A percentile compares a stretch with the other conserved stretches of the same genome.
Conservation (phyloP, 2,329 filamentous ascomycete species). For the Zymoseptoria passerinii region DNA sequence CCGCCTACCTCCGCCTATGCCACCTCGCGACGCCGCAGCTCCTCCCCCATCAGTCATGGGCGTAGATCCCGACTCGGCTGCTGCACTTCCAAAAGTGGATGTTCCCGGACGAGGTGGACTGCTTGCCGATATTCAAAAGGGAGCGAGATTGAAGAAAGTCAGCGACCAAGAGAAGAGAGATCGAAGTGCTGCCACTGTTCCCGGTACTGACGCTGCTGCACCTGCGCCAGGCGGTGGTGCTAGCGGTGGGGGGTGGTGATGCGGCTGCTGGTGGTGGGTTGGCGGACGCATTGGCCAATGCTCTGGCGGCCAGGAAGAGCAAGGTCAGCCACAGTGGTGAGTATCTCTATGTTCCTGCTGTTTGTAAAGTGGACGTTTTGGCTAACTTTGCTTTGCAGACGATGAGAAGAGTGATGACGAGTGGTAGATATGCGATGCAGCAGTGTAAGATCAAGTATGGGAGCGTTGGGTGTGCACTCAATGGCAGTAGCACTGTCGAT, state of each 20-base stretch:
- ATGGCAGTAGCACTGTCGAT: neutral
- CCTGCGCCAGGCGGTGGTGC: slow-evolving; percentile 46
- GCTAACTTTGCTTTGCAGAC: slow-evolving; percentile 45
- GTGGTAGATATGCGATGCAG: slow-evolving; percentile 41
- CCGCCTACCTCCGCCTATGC: slow-evolving; percentile 34
- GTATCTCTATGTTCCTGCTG: slow-evolving; percentile 34
- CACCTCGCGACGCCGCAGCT: slow-evolving; percentile 41
- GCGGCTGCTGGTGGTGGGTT: slow-evolving; percentile 45
- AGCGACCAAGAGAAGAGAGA: slow-evolving; percentile 62
- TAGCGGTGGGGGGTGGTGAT: slow-evolving; percentile 24
- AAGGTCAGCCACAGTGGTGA: slow-evolving; percentile 93
- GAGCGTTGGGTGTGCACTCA: neutral
- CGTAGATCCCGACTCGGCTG: slow-evolving; percentile 34
- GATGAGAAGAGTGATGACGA: slow-evolving; percentile 71
- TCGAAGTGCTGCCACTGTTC: slow-evolving; percentile 57
- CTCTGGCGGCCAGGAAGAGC: slow-evolving; percentile 76
- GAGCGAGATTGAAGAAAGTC: slow-evolving; percentile 62
- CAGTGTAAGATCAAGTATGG: neutral
- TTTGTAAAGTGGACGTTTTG: neutral
- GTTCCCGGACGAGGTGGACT: slow-evolving; percentile 48
- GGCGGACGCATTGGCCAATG: slow-evolving; percentile 61
- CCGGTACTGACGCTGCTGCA: slow-evolving; percentile 46
- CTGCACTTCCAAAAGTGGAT: slow-evolving; percentile 6
- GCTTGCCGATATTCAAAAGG: slow-evolving; percentile 63
- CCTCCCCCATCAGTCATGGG: slow-evolving; percentile 25